Evolutionary conservation across 805 yeast species (phyloP), one percentile per base, ranked within the genome.

Genomic region (Naumovozyma dairenensis): DNA sequence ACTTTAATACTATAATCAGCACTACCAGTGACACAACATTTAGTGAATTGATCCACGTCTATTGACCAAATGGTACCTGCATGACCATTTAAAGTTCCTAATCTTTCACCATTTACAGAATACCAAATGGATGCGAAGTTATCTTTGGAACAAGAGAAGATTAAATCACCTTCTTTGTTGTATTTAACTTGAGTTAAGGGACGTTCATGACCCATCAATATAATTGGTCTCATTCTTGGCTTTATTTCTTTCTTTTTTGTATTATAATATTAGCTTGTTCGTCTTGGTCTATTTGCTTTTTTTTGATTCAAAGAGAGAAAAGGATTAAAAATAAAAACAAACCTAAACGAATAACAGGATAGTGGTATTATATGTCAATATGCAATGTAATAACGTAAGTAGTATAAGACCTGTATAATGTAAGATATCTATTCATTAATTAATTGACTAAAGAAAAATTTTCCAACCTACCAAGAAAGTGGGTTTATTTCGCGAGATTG

Each of bases 121-220:
- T 73, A 92, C 96, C 97, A 93, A 41, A 89, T 79, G 30, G 87
- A 79, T 2, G 93, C 94, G 34, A 77, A 74, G 49, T 72, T 71
- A 71, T 92, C 98, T 62, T 92, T 86, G 44, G 96, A 85, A 26
- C 84, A 87, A 8, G 97, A 78, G 57, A 92, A 80, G 37, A 92
- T 71, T 46, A 92, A 63, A 60, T 92, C 99, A 29, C 99, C 99
- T 54, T 93, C 97, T 42, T 76, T 71, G 72, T 92, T 92, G 67
- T 78, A 92, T 59, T 83, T 89, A 49, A 92, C 87, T 69, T 92
- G 97, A 31, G 97, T 87, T 50, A 92, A 67, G 46, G 97, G 85
- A 74, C 98, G 94, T 67, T 84, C 95, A 65, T 92, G 98, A 40
- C 97, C 97, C 71, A 82, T 81, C 51, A 80, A 66, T 68, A 77